A percentile compares a stretch with the other conserved stretches of the same genome.
Conservation (phyloP, 2,329 filamentous ascomycete species). For the Lachnellula occidentalis region DNA sequence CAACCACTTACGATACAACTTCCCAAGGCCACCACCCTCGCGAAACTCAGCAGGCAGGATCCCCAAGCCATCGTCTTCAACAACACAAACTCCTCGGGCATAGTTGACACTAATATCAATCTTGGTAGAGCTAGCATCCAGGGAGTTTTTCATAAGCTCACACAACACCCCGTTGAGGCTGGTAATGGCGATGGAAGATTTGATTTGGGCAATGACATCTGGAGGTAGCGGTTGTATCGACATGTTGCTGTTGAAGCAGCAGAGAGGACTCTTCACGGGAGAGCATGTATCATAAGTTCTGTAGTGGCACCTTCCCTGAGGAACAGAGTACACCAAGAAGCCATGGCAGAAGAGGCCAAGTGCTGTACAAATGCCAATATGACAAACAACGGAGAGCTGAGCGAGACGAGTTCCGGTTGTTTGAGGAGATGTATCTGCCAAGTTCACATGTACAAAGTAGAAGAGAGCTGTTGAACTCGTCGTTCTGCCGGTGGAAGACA, state of each 20-base stretch:
- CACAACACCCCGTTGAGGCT: constrained; percentile 65
- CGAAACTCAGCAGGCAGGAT: constrained; percentile 69
- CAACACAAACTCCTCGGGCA: constrained; percentile 64
- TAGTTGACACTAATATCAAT: constrained; percentile 71
- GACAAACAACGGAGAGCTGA: too few relatives aligned
- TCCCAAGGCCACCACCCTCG: constrained; percentile 65
- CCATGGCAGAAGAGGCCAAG: not conserved
- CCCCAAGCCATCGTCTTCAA: constrained; percentile 81
- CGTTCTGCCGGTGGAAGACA: too few relatives aligned
- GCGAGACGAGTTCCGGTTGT: too few relatives aligned
- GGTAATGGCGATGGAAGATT: constrained; percentile 75
- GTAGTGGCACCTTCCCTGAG: constrained; percentile 9
- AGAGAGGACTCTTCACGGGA: not conserved
- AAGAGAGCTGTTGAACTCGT: too few relatives aligned
- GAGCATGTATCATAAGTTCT: not conserved
- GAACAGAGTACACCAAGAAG: not conserved
- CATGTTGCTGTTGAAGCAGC: constrained; percentile 28
- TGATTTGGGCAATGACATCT: constrained; percentile 71
- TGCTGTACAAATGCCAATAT: too few relatives aligned
- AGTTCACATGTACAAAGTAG: too few relatives aligned
- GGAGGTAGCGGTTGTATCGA: constrained; percentile 65
- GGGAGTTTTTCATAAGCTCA: constrained; percentile 73
- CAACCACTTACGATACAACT: constrained; percentile 58
- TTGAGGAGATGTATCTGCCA: too few relatives aligned
- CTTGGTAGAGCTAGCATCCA: constrained; percentile 70